These are phyloP conservation scores for Nakaseomyces bracarensis DNA, from an alignment of 1,139 yeast species.

Conservation along the genomic window DNA sequence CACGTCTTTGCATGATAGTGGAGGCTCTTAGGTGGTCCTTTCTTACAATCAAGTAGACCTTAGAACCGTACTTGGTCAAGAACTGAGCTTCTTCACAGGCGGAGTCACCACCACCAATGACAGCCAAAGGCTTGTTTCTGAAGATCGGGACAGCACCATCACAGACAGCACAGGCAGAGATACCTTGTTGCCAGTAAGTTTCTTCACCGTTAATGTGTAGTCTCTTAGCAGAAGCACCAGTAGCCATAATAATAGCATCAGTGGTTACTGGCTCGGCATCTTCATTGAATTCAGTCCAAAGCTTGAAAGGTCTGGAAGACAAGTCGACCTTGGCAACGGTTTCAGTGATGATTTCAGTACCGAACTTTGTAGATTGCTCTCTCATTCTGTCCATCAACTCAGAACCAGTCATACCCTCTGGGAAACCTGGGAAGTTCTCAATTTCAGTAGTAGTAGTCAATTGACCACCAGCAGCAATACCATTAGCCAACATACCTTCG, in stretches of 20 bases:
- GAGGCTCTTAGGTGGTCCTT: constrained; percentile 93
- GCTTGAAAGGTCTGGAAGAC: constrained; percentile 79
- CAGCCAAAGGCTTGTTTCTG: constrained; percentile 95
- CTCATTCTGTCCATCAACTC: constrained; percentile 91
- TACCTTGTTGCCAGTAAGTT: constrained; percentile 97
- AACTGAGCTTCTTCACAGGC: constrained; percentile 98
- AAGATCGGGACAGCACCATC: constrained; percentile 99
- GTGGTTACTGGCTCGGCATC: constrained; percentile 83
- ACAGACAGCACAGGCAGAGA: constrained; percentile 98
- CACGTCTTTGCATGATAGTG: constrained; percentile 93
- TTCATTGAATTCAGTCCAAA: constrained; percentile 94
- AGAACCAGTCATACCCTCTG: constrained; percentile 80
- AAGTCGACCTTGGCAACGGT: constrained; percentile 88
- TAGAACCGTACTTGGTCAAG: constrained; percentile 93
- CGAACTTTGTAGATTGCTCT: constrained; percentile 75
- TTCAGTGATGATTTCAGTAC: constrained; percentile 90
- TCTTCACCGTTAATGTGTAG: constrained; percentile 93
- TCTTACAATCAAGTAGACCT: constrained; percentile 87
- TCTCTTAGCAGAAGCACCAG: constrained; percentile 97
- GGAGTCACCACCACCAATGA: constrained; percentile 97
- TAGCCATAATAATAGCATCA: constrained; percentile 86
- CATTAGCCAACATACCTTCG: constrained; percentile 96
- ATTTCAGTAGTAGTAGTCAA: constrained; percentile 95
- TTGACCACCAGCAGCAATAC: constrained; percentile 98
- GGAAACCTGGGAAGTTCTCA: constrained; percentile 98